Conservation (phyloP, 148 eudicot species). For the Diospyros kaki region DNA sequence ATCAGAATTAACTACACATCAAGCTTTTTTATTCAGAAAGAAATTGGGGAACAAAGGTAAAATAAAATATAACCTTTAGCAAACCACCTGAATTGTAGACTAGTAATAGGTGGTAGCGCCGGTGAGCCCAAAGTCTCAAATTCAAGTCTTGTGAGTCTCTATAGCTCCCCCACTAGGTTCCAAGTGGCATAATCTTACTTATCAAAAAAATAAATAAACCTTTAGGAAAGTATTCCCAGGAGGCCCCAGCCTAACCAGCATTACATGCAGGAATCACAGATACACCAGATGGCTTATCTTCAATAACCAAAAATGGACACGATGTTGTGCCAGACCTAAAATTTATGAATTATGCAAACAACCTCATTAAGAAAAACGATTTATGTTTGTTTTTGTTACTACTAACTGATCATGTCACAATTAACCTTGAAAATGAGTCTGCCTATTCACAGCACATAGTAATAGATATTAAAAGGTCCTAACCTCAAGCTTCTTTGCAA, state of each 20-base stretch:
- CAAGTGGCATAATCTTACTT: too few relatives aligned
- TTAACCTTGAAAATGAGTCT: neutral
- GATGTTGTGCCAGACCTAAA: too few relatives aligned
- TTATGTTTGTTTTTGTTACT: neutral
- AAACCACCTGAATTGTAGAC: neutral
- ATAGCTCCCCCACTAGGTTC: too few relatives aligned
- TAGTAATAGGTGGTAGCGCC: too few relatives aligned
- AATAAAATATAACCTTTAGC: neutral
- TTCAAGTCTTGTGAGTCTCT: too few relatives aligned
- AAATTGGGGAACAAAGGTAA: neutral
- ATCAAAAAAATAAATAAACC: too few relatives aligned
- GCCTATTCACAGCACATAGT: neutral
- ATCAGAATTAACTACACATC: neutral
- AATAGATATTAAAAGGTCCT: constrained; percentile 6
- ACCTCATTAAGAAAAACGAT: neutral
- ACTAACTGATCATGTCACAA: neutral
- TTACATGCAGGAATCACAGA: neutral
- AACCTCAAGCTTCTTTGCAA: constrained; percentile 85
- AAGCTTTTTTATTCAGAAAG: neutral
- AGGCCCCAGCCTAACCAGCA: neutral
- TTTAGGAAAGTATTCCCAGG: neutral
- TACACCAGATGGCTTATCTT: neutral
- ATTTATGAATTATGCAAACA: neutral
- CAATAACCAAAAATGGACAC: neutral
- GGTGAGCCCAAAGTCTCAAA: too few relatives aligned